Conservation (phyloP, 1,139 yeast genomes). For the Yamadazyma dendronema region DNA sequence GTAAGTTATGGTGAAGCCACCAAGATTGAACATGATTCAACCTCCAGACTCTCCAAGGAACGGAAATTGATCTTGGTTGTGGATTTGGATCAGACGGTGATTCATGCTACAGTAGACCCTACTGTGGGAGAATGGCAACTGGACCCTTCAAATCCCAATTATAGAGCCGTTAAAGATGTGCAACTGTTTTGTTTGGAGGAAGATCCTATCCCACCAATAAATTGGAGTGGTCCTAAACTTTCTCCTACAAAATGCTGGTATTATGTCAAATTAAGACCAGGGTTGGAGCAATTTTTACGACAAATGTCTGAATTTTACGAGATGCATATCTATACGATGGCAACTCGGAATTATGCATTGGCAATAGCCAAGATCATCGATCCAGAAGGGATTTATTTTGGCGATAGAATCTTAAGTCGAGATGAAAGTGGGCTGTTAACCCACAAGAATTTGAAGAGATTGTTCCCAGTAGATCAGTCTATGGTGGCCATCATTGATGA, state of each 20-base stretch:
- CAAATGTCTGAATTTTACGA: slow-evolving; percentile 68
- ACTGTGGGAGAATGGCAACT: slow-evolving; percentile 96
- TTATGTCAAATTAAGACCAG: slow-evolving; percentile 91
- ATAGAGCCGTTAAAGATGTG: slow-evolving; percentile 81
- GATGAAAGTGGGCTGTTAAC: slow-evolving; percentile 94
- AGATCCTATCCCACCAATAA: slow-evolving; percentile 60
- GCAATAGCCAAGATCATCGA: slow-evolving; percentile 90
- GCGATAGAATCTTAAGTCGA: slow-evolving; percentile 85
- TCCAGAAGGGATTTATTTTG: slow-evolving; percentile 82
- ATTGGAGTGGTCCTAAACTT: slow-evolving; percentile 56
- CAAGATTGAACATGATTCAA: slow-evolving; percentile 69
- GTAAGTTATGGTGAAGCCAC: slow-evolving; percentile 86
- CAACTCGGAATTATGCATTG: slow-evolving; percentile 91
- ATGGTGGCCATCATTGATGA: slow-evolving; percentile 97
- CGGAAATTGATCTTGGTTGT: slow-evolving; percentile 84
- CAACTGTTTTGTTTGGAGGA: slow-evolving; percentile 75
- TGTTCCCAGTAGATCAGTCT: slow-evolving; percentile 94
- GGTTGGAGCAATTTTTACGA: slow-evolving; percentile 68
- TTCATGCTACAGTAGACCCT: slow-evolving; percentile 97
- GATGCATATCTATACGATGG: slow-evolving; percentile 97
- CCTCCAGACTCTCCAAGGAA: slow-evolving; percentile 58
- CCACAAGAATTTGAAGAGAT: slow-evolving; percentile 80
- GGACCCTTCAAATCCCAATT: slow-evolving; percentile 82
- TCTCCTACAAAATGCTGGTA: slow-evolving; percentile 73
- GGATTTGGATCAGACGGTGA: slow-evolving; percentile 95